Percentiles rank a stretch among this genome's conserved stretches.
Conservation (phyloP, 139 green algal species). For the Deuterostichococcus epilithicus region DNA sequence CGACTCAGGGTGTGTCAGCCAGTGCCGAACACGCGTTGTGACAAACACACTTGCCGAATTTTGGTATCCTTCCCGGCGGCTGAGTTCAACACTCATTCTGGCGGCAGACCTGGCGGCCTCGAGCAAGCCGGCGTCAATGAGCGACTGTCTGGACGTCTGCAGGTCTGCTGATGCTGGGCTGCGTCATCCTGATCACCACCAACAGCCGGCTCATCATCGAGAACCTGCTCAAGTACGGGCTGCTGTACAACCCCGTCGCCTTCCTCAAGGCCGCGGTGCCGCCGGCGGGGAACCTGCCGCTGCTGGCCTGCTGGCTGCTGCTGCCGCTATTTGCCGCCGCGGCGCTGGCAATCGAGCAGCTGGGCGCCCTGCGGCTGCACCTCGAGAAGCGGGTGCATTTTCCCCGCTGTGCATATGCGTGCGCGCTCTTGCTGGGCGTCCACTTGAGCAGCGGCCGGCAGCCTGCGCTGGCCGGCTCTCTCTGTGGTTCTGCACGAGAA, state of each 20-base stretch:
- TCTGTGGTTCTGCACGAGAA: background rate
- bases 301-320: conserved; percentile 38
- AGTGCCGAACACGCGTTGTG: background rate
- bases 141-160: background rate
- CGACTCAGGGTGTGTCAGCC: background rate
- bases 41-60: background rate
- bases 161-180: conserved; percentile 71
- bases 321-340: conserved; percentile 18
- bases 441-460: background rate
- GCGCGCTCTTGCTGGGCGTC: background rate
- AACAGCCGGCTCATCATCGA: conserved; percentile 85
- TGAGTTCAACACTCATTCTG: background rate
- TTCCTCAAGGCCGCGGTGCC: conserved; percentile 32
- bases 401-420: background rate
- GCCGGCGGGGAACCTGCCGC: conserved; percentile 24
- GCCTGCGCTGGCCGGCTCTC: background rate
- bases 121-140: background rate
- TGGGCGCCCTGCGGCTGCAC: conserved; percentile 10
- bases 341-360: conserved; percentile 30
- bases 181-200: conserved; percentile 67
- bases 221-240: conserved; percentile 84
- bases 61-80: too few species aligned
- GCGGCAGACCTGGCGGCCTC: background rate
- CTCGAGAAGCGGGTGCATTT: conserved; percentile 19
- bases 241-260: conserved; percentile 61